Percentiles rank a stretch among this genome's conserved stretches.
phyloP scores from a whole-genome alignment of 176 grass and related monocot genomes.

The Musa acuminata region DNA sequence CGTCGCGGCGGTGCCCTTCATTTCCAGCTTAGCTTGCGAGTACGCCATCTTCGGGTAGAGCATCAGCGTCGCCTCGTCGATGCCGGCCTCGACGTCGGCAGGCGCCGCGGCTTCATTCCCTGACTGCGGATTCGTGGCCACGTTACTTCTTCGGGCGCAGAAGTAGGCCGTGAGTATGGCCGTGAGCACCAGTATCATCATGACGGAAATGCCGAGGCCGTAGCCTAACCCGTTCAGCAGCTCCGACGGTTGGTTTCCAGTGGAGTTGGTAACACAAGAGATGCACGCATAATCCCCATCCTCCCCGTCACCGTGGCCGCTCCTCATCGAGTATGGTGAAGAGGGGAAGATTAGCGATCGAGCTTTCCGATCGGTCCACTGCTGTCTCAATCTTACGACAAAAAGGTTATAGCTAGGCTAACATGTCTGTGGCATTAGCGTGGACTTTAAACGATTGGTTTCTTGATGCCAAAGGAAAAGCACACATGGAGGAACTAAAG shows the following conservation, averaged over 20 bases:
- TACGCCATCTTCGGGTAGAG: constrained; percentile 22
- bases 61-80: constrained; percentile 19
- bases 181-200: too few relatives aligned
- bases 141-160: not conserved
- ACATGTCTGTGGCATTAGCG: too few relatives aligned
- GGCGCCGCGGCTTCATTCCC: constrained; percentile 11
- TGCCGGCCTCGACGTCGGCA: not conserved
- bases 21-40: constrained; percentile 1
- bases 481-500: too few relatives aligned
- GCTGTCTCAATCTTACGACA: too few relatives aligned
- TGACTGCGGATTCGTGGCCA: constrained; percentile 1
- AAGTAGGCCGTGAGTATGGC: not conserved
- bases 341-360: too few relatives aligned
- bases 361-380: too few relatives aligned
- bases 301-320: not conserved
- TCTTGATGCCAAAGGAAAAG: too few relatives aligned
- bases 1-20: not conserved
- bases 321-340: too few relatives aligned
- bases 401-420: too few relatives aligned
- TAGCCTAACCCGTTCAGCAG: not conserved
- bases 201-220: not conserved
- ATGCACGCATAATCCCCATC: too few relatives aligned
- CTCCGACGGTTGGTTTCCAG: too few relatives aligned
- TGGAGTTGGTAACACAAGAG: not conserved
- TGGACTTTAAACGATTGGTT: too few relatives aligned